A percentile compares a stretch with the other conserved stretches of the same genome.
phyloP scores from a whole-genome alignment of 2,329 filamentous ascomycete genomes.

The Tothia fuscella region DNA sequence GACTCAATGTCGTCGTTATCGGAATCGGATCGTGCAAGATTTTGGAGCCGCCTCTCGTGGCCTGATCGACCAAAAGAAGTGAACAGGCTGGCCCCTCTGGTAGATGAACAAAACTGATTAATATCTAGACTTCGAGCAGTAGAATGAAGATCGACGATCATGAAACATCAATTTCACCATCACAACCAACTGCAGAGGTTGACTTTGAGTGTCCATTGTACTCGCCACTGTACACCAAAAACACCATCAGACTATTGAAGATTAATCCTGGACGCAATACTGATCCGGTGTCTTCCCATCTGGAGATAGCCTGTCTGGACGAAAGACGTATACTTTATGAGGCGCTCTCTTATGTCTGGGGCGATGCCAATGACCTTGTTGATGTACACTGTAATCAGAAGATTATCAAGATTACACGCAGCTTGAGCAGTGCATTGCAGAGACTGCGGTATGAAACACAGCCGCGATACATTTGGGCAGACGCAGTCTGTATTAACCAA shows the following conservation, averaged over 20 bases:
- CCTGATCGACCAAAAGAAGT: too few relatives aligned
- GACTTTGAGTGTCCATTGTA: too few relatives aligned
- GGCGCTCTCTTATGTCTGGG: slow-evolving; percentile 13
- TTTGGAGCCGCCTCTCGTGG: too few relatives aligned
- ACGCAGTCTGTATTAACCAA: slow-evolving; percentile 13
- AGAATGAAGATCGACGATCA: too few relatives aligned
- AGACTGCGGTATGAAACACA: not conserved
- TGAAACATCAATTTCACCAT: too few relatives aligned
- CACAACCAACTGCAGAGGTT: too few relatives aligned
- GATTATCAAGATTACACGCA: slow-evolving; percentile 1
- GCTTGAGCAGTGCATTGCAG: slow-evolving; percentile 4
- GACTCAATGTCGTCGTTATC: too few relatives aligned
- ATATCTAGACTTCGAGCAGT: too few relatives aligned
- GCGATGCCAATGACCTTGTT: not conserved
- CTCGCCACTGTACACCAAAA: too few relatives aligned
- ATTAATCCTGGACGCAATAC: not conserved
- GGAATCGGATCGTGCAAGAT: too few relatives aligned
- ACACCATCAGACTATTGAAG: not conserved
- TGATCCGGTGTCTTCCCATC: not conserved
- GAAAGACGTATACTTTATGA: not conserved
- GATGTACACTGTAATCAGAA: slow-evolving; percentile 4
- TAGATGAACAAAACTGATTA: too few relatives aligned
- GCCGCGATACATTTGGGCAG: slow-evolving; percentile 9
- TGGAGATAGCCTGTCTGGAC: not conserved
- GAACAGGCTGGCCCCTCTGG: too few relatives aligned